Evolutionary conservation across 192 early-diverging fungal species (phyloP).

Genomic region (Coemansia sp.): DNA sequence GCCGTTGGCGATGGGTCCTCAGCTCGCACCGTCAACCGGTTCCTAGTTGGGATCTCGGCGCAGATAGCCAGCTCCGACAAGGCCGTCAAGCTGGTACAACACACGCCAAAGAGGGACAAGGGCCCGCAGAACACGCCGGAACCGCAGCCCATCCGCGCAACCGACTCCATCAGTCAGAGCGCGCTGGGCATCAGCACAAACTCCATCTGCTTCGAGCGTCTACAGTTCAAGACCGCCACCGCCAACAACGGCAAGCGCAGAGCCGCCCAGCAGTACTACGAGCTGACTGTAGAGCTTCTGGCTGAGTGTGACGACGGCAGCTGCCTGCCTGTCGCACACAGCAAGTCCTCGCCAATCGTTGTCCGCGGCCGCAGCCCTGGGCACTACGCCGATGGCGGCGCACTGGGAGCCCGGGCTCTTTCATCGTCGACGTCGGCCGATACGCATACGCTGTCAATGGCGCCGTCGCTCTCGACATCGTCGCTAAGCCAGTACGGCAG

Average conservation of each 20-base stretch:
- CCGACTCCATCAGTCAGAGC: slow-evolving; percentile 34
- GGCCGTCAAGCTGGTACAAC: slow-evolving; percentile 80
- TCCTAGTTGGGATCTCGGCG: slow-evolving; percentile 75
- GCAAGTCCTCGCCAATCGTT: slow-evolving; percentile 78
- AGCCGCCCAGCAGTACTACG: slow-evolving; percentile 93
- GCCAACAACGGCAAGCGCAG: slow-evolving; percentile 93
- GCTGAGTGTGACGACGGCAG: slow-evolving; percentile 65
- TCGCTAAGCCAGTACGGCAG: slow-evolving; percentile 8
- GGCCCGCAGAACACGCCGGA: slow-evolving; percentile 78
- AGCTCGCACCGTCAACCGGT: slow-evolving; percentile 60
- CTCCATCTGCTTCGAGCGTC: slow-evolving; percentile 81
- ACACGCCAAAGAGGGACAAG: slow-evolving; percentile 91
- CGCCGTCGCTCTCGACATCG: slow-evolving; percentile 8
- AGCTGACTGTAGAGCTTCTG: slow-evolving; percentile 75
- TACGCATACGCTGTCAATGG: background rate
- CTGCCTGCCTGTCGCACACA: slow-evolving; percentile 62
- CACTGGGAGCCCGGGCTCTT: background rate
- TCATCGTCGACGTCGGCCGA: slow-evolving; percentile 1
- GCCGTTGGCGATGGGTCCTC: slow-evolving; percentile 24
- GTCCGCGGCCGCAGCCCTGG: slow-evolving; percentile 93
- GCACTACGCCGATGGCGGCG: slow-evolving; percentile 73
- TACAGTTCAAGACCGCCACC: slow-evolving; percentile 97
- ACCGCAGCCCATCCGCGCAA: slow-evolving; percentile 60
- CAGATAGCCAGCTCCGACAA: slow-evolving; percentile 70
- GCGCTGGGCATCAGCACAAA: slow-evolving; percentile 30